Evolutionary conservation across 768 basidiomycete genomes (phyloP).

Genomic region (Boletus sp.): DNA sequence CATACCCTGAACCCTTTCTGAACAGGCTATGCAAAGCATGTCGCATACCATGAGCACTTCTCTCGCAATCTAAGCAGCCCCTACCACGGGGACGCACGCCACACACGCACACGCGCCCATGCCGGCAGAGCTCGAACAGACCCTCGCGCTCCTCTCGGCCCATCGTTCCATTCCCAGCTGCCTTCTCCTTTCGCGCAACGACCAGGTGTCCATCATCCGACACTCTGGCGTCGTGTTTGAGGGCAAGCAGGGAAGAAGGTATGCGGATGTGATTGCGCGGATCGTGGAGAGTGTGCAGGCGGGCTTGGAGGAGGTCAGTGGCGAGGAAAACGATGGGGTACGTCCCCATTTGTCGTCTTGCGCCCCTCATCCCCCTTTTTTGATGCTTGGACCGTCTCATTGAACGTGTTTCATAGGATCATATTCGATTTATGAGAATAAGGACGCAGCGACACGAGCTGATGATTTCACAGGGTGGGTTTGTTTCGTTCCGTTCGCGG

Average conservation of each 20-base stretch:
- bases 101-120: too few relatives aligned
- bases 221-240: constrained; percentile 85
- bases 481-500: too few relatives aligned
- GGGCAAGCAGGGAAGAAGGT: constrained; percentile 76
- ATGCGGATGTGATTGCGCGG: constrained; percentile 65
- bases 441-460: too few relatives aligned
- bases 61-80: too few relatives aligned
- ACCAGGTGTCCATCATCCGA: constrained; percentile 75
- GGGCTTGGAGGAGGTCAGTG: constrained; percentile 78
- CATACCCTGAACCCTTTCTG: too few relatives aligned
- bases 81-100: too few relatives aligned
- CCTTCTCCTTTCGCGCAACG: constrained; percentile 73
- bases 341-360: constrained; percentile 21
- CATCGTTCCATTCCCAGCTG: constrained; percentile 87
- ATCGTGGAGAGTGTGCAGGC: constrained; percentile 77
- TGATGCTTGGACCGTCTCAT: neutral
- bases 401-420: constrained; percentile 52
- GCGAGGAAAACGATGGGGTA: constrained; percentile 58
- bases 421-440: constrained; percentile 85
- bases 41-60: too few relatives aligned
- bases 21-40: too few relatives aligned
- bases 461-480: too few relatives aligned
- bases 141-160: constrained; percentile 68
- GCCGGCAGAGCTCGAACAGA: constrained; percentile 84
- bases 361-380: too few relatives aligned